Evolutionary conservation across 495 filamentous ascomycete genomes (phyloP).

Genomic region (Xylaria sp.): DNA sequence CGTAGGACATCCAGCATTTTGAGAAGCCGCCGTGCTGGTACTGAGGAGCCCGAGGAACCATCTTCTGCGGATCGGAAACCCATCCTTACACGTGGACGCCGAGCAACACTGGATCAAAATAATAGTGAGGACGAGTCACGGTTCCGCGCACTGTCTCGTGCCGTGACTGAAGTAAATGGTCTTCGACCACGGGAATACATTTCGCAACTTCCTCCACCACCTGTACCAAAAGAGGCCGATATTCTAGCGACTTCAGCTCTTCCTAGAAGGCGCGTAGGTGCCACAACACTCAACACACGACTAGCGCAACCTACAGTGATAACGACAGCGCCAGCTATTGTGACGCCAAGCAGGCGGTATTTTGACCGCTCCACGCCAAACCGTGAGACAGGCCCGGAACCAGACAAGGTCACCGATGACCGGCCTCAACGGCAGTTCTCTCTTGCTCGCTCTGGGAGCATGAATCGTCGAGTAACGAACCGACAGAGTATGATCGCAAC

Average conservation of each 20-base stretch:
- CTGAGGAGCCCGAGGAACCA: slow-evolving; percentile 58
- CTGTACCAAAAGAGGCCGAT: slow-evolving; percentile 35
- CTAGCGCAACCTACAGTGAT: slow-evolving; percentile 40
- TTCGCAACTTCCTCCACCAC: slow-evolving; percentile 39
- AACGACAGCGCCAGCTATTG: slow-evolving; percentile 30
- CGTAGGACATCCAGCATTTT: slow-evolving; percentile 52
- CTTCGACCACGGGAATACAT: slow-evolving; percentile 42
- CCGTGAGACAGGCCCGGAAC: slow-evolving; percentile 45
- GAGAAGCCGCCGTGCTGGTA: slow-evolving; percentile 52
- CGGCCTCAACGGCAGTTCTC: slow-evolving; percentile 49
- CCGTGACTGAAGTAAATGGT: slow-evolving; percentile 62
- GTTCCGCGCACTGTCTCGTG: slow-evolving; percentile 62
- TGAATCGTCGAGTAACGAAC: slow-evolving; percentile 43
- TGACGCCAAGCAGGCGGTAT: slow-evolving; percentile 49
- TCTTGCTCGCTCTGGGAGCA: slow-evolving; percentile 48
- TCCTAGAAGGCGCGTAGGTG: slow-evolving; percentile 49
- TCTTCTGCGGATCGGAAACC: slow-evolving; percentile 49
- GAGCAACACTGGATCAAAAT: slow-evolving; percentile 51
- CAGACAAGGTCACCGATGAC: slow-evolving; percentile 51
- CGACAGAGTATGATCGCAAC: slow-evolving; percentile 48
- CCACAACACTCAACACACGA: slow-evolving; percentile 47
- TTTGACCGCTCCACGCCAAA: slow-evolving; percentile 54
- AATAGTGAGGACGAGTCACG: slow-evolving; percentile 55
- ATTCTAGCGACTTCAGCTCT: slow-evolving; percentile 47
- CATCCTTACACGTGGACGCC: slow-evolving; percentile 47